Base-by-base conservation (phyloP, 345 rosid species). In the Salix arbutifolia region DNA sequence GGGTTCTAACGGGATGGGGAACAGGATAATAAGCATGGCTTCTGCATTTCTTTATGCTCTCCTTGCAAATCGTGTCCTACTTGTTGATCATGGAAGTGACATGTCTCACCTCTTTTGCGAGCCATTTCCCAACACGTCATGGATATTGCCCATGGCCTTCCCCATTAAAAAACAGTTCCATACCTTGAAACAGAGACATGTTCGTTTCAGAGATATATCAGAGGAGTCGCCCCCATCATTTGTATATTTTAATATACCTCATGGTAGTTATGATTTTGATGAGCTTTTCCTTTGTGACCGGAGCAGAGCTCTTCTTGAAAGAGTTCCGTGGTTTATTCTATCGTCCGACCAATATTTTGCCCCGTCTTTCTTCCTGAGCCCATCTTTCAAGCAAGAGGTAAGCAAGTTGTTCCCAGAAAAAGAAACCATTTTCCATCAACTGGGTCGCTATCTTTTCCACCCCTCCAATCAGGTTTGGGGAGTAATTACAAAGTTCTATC, bases 381-480 rank as follows among this genome's bases (percentile, higher is more conserved):
- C 35, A 65, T 48, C 74, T 65, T 75, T 75, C 76, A 56, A 16
- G 58, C 26, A 53, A 25, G 78, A 80, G 61, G 37, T 80, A 52
- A 80, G 14, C 38, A 80, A 53, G 31, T 12, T 75, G 62, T 75
- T 80, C 18, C 83, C 83, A 18, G 78, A 75, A 3, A 75, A 75
- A 60, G 76, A 69, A 1, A 50, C 79, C 18, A 40, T 80, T 19
- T 80, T 80, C 31, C 42, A 75, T 56, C 75, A 69, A 28, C 50
- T 80, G 72, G 62, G 79, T 52, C 52, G 38, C 3, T 80, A 80
- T 65, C 79, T 80, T 53, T 80, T 80, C 53, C 70, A 65, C 52
- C 83, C 83, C 10, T 71, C 83, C 28, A 80, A 80, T 56, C 48
- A 70, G 26, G 79, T 46, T 12, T 80, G 83, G 83, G 76, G 79